A percentile compares a stretch with the other conserved stretches of the same genome.
phyloP scores from a whole-genome alignment of 768 basidiomycete species.

The Ramaria sp. region DNA sequence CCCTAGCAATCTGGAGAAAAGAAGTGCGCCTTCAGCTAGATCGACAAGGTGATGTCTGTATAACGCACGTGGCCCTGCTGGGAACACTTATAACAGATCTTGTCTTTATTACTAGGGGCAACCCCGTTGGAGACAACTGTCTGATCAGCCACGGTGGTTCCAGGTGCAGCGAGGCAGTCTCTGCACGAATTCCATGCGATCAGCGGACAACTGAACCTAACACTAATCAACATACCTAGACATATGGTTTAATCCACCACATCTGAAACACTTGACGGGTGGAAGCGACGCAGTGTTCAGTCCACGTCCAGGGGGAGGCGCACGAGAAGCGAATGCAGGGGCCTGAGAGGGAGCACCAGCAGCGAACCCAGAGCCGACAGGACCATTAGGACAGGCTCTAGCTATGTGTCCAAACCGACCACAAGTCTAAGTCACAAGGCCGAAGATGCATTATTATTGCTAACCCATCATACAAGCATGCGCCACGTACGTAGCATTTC shows the following conservation, averaged over 20 bases:
- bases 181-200: constrained; percentile 23
- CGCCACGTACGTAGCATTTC: constrained; percentile 69
- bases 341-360: constrained; percentile 18
- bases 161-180: constrained; percentile 73
- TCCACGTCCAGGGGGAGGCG: constrained; percentile 62
- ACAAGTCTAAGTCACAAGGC: constrained; percentile 40
- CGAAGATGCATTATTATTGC: background rate
- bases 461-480: background rate
- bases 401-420: constrained; percentile 80
- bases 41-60: constrained; percentile 13
- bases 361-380: constrained; percentile 16
- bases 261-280: constrained; percentile 82
- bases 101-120: constrained; percentile 44
- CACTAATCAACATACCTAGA: constrained; percentile 41
- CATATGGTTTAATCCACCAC: constrained; percentile 83
- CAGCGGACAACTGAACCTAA: background rate
- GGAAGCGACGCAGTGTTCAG: constrained; percentile 69
- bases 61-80: constrained; percentile 74
- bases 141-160: constrained; percentile 36
- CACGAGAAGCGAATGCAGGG: constrained; percentile 48
- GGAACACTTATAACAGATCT: constrained; percentile 84
- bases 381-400: constrained; percentile 52
- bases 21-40: constrained; percentile 14
- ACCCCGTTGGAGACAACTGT: constrained; percentile 29
- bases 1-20: constrained; percentile 16